These are phyloP conservation scores for Trametes cubensis DNA, from an alignment of 768 basidiomycete species.

Conservation along the genomic window DNA sequence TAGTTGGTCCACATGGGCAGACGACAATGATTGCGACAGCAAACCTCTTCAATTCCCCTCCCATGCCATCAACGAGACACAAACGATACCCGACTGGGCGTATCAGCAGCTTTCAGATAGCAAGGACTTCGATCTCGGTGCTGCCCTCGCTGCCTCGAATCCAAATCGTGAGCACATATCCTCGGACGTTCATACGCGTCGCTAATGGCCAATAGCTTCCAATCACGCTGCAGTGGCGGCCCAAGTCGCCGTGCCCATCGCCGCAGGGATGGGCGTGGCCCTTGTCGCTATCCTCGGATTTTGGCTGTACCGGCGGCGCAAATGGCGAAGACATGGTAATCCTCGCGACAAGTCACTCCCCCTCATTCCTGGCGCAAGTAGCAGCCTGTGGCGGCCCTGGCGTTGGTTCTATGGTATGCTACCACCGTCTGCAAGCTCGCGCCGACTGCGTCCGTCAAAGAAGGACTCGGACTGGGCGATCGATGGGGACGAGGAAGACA, in stretches of 20 bases:
- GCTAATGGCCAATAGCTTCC: neutral
- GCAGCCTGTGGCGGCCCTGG: neutral
- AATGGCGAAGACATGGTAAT: neutral
- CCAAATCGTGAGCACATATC: neutral
- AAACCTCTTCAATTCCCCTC: slow-evolving; percentile 10
- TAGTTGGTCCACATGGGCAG: slow-evolving; percentile 11
- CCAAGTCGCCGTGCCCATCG: slow-evolving; percentile 15
- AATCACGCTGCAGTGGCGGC: neutral
- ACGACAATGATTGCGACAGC: slow-evolving; percentile 2
- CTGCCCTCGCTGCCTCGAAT: neutral
- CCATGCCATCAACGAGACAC: neutral
- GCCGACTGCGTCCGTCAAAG: slow-evolving; percentile 10
- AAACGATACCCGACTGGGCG: slow-evolving; percentile 14
- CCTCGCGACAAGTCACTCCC: slow-evolving; percentile 6
- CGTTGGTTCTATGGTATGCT: neutral
- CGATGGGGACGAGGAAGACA: slow-evolving; percentile 14
- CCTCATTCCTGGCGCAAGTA: neutral
- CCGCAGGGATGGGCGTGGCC: slow-evolving; percentile 5
- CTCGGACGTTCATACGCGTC: neutral
- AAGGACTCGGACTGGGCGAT: slow-evolving; percentile 22
- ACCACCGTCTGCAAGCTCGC: neutral
- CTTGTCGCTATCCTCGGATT: slow-evolving; percentile 4
- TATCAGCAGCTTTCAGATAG: slow-evolving; percentile 6
- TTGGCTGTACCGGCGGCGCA: slow-evolving; percentile 9
- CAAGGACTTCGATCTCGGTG: slow-evolving; percentile 10